Evolutionary conservation across 2,329 filamentous ascomycete genomes (phyloP), one percentile per base, ranked within the genome.

Genomic region (Exophiala viscosa): DNA sequence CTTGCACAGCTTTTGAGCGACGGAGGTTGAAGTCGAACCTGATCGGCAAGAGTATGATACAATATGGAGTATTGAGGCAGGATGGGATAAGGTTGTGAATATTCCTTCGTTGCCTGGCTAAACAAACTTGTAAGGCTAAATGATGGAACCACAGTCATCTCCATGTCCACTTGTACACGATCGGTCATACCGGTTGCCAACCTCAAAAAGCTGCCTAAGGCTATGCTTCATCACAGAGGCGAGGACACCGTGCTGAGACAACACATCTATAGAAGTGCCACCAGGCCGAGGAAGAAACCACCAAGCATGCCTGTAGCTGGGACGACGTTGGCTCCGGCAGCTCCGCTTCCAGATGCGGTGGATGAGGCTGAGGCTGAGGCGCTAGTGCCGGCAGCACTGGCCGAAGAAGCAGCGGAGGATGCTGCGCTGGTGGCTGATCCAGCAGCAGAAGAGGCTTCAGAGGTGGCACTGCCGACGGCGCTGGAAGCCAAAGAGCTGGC

Each of bases 241-340:
- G 8, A 2, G 23, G 23, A 28, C 8, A 28, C 8, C 23, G 23
- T 28, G 23, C 23, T 28, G 23, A 28, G 8, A 28, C 8, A 28
- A 28, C 8, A 41, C 17, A 13, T 50, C 49, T 47, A 59, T 41
- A 59, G 36, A n/a, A 56, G 41, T 23, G 50, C 56, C 10, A 47
- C 56, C 39, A 54, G 32, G 31, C 50, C 56, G 44, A 59, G 47
- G 34, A 59, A 50, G 20, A 59, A 20, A 42, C 45, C 34, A 8
- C 56, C 56, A 39, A 59, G 15, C 33, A 59, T 39, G 41, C 56
- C 56, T 2, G 47, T 45, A 9, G 51, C 55, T 8, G 55, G 52
- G 11, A 47, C 51, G 13, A 39, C 35, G 23, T 28, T 28, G 23
- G 23, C 23, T 28, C 23, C 23, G 23, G 23, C 23, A 28, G 8